Base-by-base conservation (phyloP, 139 green algal genomes). In the Desmodesmus armatus region DNA sequence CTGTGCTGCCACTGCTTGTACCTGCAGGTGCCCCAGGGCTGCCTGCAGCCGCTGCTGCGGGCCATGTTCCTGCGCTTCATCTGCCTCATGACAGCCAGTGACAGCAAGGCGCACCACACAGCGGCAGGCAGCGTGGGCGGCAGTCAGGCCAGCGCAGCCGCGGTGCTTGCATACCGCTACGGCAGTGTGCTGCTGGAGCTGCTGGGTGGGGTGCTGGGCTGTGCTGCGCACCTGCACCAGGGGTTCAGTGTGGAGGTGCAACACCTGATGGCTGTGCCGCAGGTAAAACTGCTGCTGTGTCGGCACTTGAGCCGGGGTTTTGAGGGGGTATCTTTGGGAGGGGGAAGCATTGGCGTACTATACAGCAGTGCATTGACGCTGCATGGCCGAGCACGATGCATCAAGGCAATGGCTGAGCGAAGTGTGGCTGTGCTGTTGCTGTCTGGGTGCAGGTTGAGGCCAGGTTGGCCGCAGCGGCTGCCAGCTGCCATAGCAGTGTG, bases 141-240 rank as follows among this genome's bases (percentile, higher is more conserved):
- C 40, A 74, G 19, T 27, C 58, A 55, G 9, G 37, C 58, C 60
- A 83, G 37, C 77, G 58, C 62, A 44, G 77, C 37, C 43, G 77
- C 60, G 40, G 77, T 74, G 49, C n/a, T 83, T 37, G 35, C 77
- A 9, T 83, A 73, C 39, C 73, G 74, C 58, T 83, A 83, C 40
- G 58, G 77, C 55, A 71, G 23, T 0, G 40, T 83, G 77, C 77
- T 83, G 77, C n/a, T 83, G 40, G 77, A 73, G 19, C 5, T 83
- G 9, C 40, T 83, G 55, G 37, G 2, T 5, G 49, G 77, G 3
- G 58, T 83, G 31, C 33, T 39, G 37, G 77, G 77, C 2, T 15
- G n/a, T 62, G 55, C 39, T 49, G 40, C n/a, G 17, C 58, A 9
- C 6, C 39, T 83, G 55, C 9, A 63, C 41, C 58, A 74, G 19